These are phyloP conservation scores for Cardamine resedifolia DNA, from an alignment of 345 rosid species.

Conservation along the genomic window DNA sequence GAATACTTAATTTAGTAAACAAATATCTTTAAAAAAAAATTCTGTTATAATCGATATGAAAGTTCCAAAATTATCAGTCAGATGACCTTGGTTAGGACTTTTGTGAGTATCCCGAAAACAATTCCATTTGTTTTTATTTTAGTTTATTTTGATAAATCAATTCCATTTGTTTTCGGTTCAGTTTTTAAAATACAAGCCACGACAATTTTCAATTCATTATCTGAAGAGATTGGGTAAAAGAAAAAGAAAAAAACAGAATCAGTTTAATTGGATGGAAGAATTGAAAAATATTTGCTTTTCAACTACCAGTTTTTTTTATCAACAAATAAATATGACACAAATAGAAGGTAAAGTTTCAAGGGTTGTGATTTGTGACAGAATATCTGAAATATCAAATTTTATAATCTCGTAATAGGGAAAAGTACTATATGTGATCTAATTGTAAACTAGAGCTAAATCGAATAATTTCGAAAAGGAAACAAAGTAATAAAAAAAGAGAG, in stretches of 20 bases:
- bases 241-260: background rate
- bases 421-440: background rate
- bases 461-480: no score
- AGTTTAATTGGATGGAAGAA: background rate
- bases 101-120: background rate
- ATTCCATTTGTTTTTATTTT: no score
- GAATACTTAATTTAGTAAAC: background rate
- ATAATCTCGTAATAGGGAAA: background rate
- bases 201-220: background rate
- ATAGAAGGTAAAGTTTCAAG: no score
- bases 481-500: no score
- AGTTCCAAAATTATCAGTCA: background rate
- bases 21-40: background rate
- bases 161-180: background rate
- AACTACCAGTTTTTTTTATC: background rate
- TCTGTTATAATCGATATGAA: background rate
- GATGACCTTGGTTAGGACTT: background rate
- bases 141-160: no score
- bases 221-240: background rate
- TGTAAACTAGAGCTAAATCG: no score
- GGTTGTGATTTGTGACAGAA: no score
- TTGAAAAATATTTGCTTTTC: background rate
- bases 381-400: no score
- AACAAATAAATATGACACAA: background rate
- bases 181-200: background rate